Base-by-base conservation (phyloP, 2,329 filamentous ascomycete genomes). In the Diplodia intermedia region DNA sequence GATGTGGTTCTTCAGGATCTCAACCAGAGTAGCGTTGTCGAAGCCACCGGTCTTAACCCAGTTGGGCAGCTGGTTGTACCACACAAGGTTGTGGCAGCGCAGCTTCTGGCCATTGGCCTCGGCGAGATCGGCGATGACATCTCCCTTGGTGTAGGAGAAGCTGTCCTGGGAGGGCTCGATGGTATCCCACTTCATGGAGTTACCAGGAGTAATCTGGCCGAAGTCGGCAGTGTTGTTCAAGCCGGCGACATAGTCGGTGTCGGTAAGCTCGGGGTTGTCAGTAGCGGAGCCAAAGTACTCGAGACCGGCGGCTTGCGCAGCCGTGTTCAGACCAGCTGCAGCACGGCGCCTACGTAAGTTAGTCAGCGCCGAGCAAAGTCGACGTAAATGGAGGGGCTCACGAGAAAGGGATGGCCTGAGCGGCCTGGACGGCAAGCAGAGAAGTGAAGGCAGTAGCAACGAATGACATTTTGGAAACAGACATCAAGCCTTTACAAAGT, bases 1-100 rank as follows among this genome's bases (percentile, higher is more conserved):
- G 71, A 82, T 80, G 71, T 82, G 80, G 68, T 81, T 77, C 70
- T 78, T 72, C 75, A 82, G 77, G 66, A 82, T 77, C 36, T 73
- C 68, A 57, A 81, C 79, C 5, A 82, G 71, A 1, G 79, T 81
- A 6, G 76, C 75, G 69, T 82, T 81, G 70, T 79, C 75, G 53
- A 73, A 75, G 7, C 74, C 73, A 47, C 79, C 78, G 11, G 72
- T 70, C 1, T 73, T 74, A 0, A 81, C 77, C 78, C 80, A 82
- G 15, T 65, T 68, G 0, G 80, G 79, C 15, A 81, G 73, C 60
- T 81, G 79, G 49, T 72, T 76, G 71, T 81, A 75, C 80, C 80
- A 82, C 3, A 82, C 78, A 5, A 81, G 72, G 9, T 71, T 80
- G 69, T 82, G 80, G 75, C 80, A 82, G 55, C 79, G 72, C 66